Base-by-base conservation (phyloP, 2,329 filamentous ascomycete species). In the Teratosphaeria destructans region DNA sequence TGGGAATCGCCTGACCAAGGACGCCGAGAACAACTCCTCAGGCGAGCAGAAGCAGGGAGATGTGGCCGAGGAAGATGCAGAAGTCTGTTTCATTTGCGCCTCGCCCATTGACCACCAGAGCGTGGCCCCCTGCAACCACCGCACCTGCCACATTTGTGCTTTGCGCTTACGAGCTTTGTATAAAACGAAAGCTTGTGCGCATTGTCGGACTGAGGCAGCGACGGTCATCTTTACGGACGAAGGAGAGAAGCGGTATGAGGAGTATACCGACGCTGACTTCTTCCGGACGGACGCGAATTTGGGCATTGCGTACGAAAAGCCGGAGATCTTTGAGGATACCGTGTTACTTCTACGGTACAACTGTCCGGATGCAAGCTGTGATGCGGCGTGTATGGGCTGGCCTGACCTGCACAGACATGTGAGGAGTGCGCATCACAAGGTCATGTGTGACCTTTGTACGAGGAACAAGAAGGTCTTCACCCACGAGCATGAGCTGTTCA, bases 391-490 rank as follows among this genome's bases (percentile, higher is more conserved):
- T 70, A 77, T 92, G 59, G 85, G 87, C 29, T 91, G 88, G 88
- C 87, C 86, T 16, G 86, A 90, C 68, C 75, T 92, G 59, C 87
- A 91, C 72, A 81, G 85, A 52, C 88, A 99, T 78, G 93, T 96
- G 59, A 88, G 87, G 70, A 84, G 79, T 57, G 83, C 82, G 60
- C 94, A 99, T 77, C 81, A 86, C 64, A 95, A 93, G 76, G 86
- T 89, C 71, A 92, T 95, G 87, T 95, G 84, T 74, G 90, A 96
- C 73, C 80, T 96, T 11, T 96, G 92, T 75, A 89, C 92, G 6
- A 81, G 91, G 61, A 92, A 96, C 78, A 99, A 99, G 76, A 96
- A 96, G 71, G 91, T 96, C 37, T 99, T 99, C 68, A 96, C 94
- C 1, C 94, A 99, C 75, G 94, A 99, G 75, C 94, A 99, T 72